A percentile compares a stretch with the other conserved stretches of the same genome.
Conservation (phyloP, 2,329 filamentous ascomycete species). For the Herpomyces periplanetae region DNA sequence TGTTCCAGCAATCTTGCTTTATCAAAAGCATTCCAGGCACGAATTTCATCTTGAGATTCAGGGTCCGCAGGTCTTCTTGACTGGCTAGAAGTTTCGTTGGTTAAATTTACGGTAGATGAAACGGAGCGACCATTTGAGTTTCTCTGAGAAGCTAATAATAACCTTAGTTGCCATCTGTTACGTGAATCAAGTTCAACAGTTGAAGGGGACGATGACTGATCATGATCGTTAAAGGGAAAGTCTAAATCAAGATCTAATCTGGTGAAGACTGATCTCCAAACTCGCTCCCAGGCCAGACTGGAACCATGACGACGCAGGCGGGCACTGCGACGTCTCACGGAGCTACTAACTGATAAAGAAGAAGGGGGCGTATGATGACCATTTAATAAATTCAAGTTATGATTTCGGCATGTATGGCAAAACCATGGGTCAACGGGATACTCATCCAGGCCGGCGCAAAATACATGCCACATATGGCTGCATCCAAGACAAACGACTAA, state of each 20-base stretch:
- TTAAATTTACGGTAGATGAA: too few species aligned
- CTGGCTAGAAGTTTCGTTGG: too few species aligned
- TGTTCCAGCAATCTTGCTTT: constrained; percentile 30
- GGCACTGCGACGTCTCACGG: constrained; percentile 4
- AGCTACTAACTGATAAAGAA: constrained; percentile 5
- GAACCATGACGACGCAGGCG: constrained; percentile 9
- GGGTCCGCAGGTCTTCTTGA: constrained; percentile 16
- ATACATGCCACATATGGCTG: constrained; percentile 56
- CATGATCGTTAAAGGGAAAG: constrained; percentile 43
- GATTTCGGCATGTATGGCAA: constrained; percentile 34
- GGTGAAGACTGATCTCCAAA: constrained; percentile 71
- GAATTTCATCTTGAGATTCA: constrained; percentile 37
- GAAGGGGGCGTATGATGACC: constrained; percentile 7
- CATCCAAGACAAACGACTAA: constrained; percentile 70
- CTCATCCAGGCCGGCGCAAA: constrained; percentile 44
- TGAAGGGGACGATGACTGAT: constrained; percentile 14
- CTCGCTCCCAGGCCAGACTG: constrained; percentile 24
- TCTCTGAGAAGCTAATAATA: too few species aligned
- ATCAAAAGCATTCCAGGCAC: constrained; percentile 67
- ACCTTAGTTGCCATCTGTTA: too few species aligned
- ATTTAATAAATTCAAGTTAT: constrained; percentile 9
- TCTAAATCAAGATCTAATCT: constrained; percentile 36
- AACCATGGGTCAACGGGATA: constrained; percentile 54
- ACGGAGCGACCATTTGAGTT: too few species aligned
- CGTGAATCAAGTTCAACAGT: too few species aligned